Evolutionary conservation across 1,284 basidiomycete species (phyloP), one percentile per base, ranked within the genome.

Genomic region (Ceratobasidium sp.): DNA sequence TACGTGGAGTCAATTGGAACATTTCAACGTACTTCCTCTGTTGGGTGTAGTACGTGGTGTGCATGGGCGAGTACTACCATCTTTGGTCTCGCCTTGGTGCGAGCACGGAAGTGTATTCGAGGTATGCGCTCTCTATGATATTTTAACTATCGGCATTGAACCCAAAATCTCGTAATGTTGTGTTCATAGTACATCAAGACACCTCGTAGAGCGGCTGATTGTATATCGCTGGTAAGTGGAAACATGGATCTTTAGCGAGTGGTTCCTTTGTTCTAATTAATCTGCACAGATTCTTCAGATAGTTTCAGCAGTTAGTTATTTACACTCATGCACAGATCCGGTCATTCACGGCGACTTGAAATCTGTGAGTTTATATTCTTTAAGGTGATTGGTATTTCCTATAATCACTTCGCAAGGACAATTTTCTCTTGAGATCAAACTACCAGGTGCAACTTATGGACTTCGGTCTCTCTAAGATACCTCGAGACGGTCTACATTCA

Each of bases 331-430:
- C 35, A 4, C 49, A 39, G 39, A 37, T 17, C 69, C 56, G n/a
- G 65, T 75, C 23, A 51, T 60, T 23, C 73, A 75, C 28, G 73
- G 73, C 10, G 73, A 75, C 51, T 23, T 75, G 20, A 75, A 75
- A 45, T 35, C 73, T 4, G 73, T 75, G n/a, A 54, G 73, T n/a
- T 26, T 35, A n/a, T 5, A 31, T 65, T 47, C 23, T 26, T 28
- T 17, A 10, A 17, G 7, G 26, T 8, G 39, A 23, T 26, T 15
- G 8, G 3, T 2, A 31, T 31, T 26, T 17, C 42, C 42, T 45
- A 45, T n/a, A 26, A 1, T 7, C 3, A 13, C 13, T 28, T 11
- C 6, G 35, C 11, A 42, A 75, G 73, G 73, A 65, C 13, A 75
- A 75, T 49, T 64, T 75, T 13, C 51, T 75, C 15, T n/a, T 75